Conservation (phyloP, 306 rosid genomes). For the Glycine tomentella region DNA sequence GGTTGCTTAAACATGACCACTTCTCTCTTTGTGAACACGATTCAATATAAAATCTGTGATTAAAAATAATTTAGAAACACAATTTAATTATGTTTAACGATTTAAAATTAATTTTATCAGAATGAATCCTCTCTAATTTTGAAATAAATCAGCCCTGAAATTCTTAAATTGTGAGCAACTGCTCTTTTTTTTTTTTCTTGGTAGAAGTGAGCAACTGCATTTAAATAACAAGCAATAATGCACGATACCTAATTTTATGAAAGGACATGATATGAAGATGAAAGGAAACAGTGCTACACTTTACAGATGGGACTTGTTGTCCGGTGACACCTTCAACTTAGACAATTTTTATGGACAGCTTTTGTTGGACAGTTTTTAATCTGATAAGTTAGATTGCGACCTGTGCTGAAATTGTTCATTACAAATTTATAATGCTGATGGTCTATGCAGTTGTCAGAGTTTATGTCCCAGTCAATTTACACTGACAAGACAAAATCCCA, state of each 20-base stretch:
- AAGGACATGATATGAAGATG: background rate
- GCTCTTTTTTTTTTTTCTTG: background rate
- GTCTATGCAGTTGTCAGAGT: conserved; percentile 38
- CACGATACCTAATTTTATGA: conserved; percentile 15
- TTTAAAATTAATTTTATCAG: background rate
- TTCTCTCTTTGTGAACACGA: background rate
- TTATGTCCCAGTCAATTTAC: conserved; percentile 39
- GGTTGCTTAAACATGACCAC: background rate
- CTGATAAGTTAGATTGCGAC: conserved; percentile 44
- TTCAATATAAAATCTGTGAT: background rate
- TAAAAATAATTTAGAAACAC: background rate
- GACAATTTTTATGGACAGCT: conserved; percentile 19
- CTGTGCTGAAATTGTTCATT: conserved; percentile 39
- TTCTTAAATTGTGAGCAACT: background rate
- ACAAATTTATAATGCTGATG: conserved; percentile 35
- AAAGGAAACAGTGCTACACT: conserved; percentile 31
- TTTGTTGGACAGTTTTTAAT: conserved; percentile 25
- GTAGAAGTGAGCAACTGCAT: conserved; percentile 5
- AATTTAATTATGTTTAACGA: background rate
- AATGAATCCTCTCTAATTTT: background rate
- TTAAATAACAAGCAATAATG: background rate
- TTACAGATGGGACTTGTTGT: conserved; percentile 43
- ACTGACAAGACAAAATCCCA: conserved; percentile 40
- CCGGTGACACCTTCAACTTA: conserved; percentile 20
- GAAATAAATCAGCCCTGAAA: background rate